A percentile compares a stretch with the other conserved stretches of the same genome.
These are phyloP conservation scores for Aureobasidium subglaciale DNA, from an alignment of 2,329 filamentous ascomycete genomes.

Conservation along the genomic window DNA sequence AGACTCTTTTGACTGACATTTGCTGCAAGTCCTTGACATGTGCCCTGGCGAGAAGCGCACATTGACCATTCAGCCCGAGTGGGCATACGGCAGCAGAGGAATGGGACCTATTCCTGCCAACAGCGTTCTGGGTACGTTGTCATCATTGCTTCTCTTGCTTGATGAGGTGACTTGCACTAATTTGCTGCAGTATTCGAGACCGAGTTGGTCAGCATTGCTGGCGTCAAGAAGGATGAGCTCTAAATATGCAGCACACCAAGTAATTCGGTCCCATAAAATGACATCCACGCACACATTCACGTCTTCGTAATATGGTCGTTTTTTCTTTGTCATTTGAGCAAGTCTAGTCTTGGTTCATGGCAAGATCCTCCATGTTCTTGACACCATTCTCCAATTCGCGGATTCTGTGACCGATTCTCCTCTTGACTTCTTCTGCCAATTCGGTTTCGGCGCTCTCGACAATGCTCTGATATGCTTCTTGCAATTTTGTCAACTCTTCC, in stretches of 20 bases:
- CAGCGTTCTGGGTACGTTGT: constrained; percentile 64
- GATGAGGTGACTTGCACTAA: constrained; percentile 19
- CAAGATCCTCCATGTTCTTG: constrained; percentile 44
- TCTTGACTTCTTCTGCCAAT: constrained; percentile 44
- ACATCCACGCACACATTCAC: neutral
- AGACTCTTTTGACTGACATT: neutral
- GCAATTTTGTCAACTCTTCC: constrained; percentile 45
- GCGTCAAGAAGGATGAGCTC: constrained; percentile 47
- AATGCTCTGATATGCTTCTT: constrained; percentile 40
- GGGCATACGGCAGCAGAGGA: constrained; percentile 70
- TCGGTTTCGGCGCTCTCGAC: constrained; percentile 35
- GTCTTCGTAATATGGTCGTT: neutral
- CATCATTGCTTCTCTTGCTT: constrained; percentile 16
- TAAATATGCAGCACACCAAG: constrained; percentile 1
- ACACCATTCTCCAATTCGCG: constrained; percentile 48
- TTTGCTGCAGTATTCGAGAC: constrained; percentile 72
- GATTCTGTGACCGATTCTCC: constrained; percentile 44
- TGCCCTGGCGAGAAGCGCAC: constrained; percentile 91
- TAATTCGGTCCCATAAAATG: no score
- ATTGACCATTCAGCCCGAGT: constrained; percentile 81
- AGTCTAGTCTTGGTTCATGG: constrained; percentile 40
- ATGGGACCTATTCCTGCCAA: constrained; percentile 83
- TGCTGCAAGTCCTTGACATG: constrained; percentile 85
- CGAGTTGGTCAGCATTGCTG: constrained; percentile 75
- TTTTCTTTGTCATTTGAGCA: neutral